Evolutionary conservation across 495 filamentous ascomycete species (phyloP), one percentile per base, ranked within the genome.

Genomic region (Hypoxylon trugodes): DNA sequence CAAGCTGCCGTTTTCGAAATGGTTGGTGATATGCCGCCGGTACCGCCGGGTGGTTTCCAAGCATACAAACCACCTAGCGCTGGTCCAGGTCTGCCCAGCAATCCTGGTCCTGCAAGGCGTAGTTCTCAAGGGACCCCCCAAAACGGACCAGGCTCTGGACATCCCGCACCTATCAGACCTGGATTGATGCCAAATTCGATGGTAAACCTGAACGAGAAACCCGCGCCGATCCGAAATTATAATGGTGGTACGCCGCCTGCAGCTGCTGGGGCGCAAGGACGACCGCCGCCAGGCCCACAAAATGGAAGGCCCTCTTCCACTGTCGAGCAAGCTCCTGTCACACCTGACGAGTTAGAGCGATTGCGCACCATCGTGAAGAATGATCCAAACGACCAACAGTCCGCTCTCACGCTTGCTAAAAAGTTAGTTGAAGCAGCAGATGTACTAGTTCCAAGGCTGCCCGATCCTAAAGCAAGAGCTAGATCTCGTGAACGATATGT

Each of bases 381-480:
- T 16, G 89, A 91, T 54, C 88, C 93, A 2, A 78, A 81, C 6
- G 92, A 97, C 54, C 83, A 87, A 28, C 82, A 81, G 49, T 81
- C 86, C 15, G 87, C 90, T 33, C 82, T 98, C 41, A 70, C 80
- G 0, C 79, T 97, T 1, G 93, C 92, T 1, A 91, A 95, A 78
- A 93, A 91, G 66, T 76, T 96, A 13, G 88, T 93, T 7, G 93
- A 97, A 75, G 95, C 95, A 0, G 83, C 93, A 4, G 84, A 84
- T 7, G 86, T 90, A 9, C 81, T 98, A 2, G 86, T 91, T 9
- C 84, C 84, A 24, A 86, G 83, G 16, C 81, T 90, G 13, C 85
- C 91, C 4, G 95, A 98, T 72, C 78, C 86, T 1, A 91, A 88
- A 65, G 85, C 87, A 0, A 86, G 87, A 30, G 84, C 82, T 51